Conservation (phyloP, 2,329 filamentous ascomycete genomes). For the Trichoderma koningii region DNA sequence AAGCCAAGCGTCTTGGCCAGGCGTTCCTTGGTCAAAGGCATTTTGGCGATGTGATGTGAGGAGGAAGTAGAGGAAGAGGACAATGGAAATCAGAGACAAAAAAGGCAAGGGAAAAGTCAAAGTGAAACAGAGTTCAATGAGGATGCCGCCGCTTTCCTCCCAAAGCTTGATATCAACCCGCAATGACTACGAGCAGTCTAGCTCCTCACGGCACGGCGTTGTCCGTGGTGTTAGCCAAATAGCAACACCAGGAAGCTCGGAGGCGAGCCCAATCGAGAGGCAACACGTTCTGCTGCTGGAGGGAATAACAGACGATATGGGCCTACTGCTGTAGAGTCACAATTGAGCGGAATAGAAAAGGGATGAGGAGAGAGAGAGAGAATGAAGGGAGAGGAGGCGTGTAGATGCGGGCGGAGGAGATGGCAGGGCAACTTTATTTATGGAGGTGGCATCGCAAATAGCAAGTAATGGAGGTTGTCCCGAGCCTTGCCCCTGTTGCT, state of each 20-base stretch:
- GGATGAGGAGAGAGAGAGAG: neutral
- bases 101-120: neutral
- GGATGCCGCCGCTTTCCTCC: neutral
- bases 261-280: neutral
- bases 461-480: constrained; percentile 15
- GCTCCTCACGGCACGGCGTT: neutral
- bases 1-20: constrained; percentile 40
- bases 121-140: too few relatives aligned
- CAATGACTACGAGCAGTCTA: neutral
- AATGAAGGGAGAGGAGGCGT: constrained; percentile 4
- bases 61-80: neutral
- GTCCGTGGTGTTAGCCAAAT: constrained; percentile 1
- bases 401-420: constrained; percentile 18
- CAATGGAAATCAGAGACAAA: neutral
- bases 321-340: neutral
- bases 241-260: neutral
- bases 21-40: constrained; percentile 34
- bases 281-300: constrained; percentile 1
- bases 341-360: neutral
- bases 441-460: constrained; percentile 15
- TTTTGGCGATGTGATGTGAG: neutral
- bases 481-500: constrained; percentile 2
- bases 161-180: neutral
- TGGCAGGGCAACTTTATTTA: constrained; percentile 24
- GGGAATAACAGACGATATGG: neutral